phyloP scores from a whole-genome alignment of 805 yeast genomes.

The Pichia rugopelliculosa region DNA sequence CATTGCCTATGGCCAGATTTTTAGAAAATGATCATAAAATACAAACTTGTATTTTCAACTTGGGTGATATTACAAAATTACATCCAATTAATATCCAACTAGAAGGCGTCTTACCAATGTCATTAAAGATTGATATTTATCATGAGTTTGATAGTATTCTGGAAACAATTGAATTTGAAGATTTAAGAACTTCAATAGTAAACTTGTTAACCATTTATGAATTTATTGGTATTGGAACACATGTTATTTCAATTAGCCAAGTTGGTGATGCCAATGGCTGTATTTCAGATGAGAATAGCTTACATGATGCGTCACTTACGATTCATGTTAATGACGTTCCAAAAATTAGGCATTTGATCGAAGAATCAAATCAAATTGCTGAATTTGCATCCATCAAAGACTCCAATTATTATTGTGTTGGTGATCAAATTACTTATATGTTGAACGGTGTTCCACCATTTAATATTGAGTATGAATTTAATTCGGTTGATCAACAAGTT shows the following conservation, averaged over 20 bases:
- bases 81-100: slow-evolving; percentile 51
- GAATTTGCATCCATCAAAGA: slow-evolving; percentile 12
- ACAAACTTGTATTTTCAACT: slow-evolving; percentile 26
- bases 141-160: slow-evolving; percentile 54
- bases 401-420: slow-evolving; percentile 68
- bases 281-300: slow-evolving; percentile 34
- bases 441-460: slow-evolving; percentile 79
- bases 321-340: slow-evolving; percentile 75
- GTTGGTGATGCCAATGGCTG: slow-evolving; percentile 72
- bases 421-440: slow-evolving; percentile 75
- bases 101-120: slow-evolving; percentile 67
- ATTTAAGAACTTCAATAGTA: slow-evolving; percentile 33
- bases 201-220: slow-evolving; percentile 39
- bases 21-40: slow-evolving; percentile 11
- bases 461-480: slow-evolving; percentile 65
- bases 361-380: slow-evolving; percentile 26
- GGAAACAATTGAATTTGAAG: slow-evolving; percentile 37
- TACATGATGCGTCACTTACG: slow-evolving; percentile 18
- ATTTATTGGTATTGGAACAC: slow-evolving; percentile 61
- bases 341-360: slow-evolving; percentile 39
- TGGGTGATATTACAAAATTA: slow-evolving; percentile 22
- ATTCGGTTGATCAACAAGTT: slow-evolving; percentile 48
- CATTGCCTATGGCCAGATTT: slow-evolving; percentile 50
- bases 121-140: slow-evolving; percentile 46
- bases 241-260: slow-evolving; percentile 48